Percentiles rank a stretch among this genome's conserved stretches.
These are phyloP conservation scores for Boechera divaricarpa DNA, from an alignment of 345 rosid genomes.

Conservation along the genomic window DNA sequence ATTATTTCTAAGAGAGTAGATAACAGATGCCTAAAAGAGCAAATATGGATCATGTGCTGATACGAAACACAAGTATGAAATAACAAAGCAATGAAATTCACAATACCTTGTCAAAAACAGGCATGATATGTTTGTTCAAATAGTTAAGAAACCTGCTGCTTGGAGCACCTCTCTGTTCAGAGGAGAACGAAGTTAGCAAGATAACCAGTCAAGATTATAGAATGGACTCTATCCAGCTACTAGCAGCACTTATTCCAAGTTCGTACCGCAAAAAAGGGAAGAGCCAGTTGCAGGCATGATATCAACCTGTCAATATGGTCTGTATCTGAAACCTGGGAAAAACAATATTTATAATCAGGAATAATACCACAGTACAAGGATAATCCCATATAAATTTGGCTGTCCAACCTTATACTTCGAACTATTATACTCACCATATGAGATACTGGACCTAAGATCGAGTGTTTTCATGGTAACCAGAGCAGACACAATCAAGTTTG, in stretches of 20 bases:
- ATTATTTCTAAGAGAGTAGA: constrained; percentile 3
- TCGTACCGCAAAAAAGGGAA: constrained; percentile 92
- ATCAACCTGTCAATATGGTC: constrained; percentile 96
- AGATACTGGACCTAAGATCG: not conserved
- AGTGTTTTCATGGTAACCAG: not conserved
- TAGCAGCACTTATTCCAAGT: constrained; percentile 4
- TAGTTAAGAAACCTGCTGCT: constrained; percentile 89
- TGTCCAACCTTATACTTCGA: not conserved
- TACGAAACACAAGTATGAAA: constrained; percentile 4
- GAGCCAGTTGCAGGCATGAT: constrained; percentile 90
- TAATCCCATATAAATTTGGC: constrained; percentile 15
- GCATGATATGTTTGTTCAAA: constrained; percentile 83
- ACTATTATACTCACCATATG: constrained; percentile 13
- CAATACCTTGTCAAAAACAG: constrained; percentile 90
- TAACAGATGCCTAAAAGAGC: not conserved
- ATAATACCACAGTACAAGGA: constrained; percentile 13
- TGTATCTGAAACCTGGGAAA: constrained; percentile 79
- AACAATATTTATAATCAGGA: constrained; percentile 17
- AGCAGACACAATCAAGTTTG: constrained; percentile 12
- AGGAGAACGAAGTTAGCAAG: constrained; percentile 27
- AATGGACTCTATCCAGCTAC: constrained; percentile 16
- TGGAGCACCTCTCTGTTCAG: constrained; percentile 86
- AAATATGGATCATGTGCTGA: not conserved
- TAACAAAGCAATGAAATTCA: not conserved
- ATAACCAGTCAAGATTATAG: constrained; percentile 1